Conservation (phyloP, 192 early-diverging fungal genomes). For the Entomortierella beljakovae region DNA sequence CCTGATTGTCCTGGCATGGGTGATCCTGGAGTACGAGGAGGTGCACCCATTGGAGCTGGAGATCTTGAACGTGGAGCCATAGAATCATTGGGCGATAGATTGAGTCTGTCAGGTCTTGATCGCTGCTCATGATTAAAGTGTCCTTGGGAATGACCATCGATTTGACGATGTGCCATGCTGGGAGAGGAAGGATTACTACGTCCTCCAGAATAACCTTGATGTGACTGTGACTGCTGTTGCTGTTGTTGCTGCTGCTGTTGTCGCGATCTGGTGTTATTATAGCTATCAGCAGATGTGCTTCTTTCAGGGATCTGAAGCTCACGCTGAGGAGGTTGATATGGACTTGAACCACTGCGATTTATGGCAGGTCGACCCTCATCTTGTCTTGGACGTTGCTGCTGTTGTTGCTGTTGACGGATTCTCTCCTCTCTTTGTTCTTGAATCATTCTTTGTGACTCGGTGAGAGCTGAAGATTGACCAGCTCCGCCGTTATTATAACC, state of each 20-base stretch:
- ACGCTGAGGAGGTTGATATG: background rate
- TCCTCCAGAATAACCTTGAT: background rate
- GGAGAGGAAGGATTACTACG: slow-evolving; percentile 33
- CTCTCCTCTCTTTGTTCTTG: slow-evolving; percentile 49
- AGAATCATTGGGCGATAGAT: slow-evolving; percentile 9
- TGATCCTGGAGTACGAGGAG: slow-evolving; percentile 16
- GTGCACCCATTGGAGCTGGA: slow-evolving; percentile 7
- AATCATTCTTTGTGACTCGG: slow-evolving; percentile 46
- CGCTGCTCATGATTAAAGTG: slow-evolving; percentile 25
- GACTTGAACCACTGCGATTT: background rate
- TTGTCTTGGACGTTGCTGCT: slow-evolving; percentile 15
- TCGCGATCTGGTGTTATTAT: slow-evolving; percentile 15
- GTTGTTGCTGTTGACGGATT: slow-evolving; percentile 35
- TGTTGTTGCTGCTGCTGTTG: slow-evolving; percentile 23
- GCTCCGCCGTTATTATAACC: no score
- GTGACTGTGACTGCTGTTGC: no score
- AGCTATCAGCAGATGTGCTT: slow-evolving; percentile 31
- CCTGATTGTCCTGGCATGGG: slow-evolving; percentile 13
- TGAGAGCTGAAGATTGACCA: slow-evolving; percentile 6
- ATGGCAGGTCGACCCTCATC: slow-evolving; percentile 24
- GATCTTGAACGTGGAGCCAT: slow-evolving; percentile 23
- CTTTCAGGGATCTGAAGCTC: slow-evolving; percentile 21
- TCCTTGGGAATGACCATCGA: slow-evolving; percentile 4
- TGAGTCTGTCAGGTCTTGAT: slow-evolving; percentile 20
- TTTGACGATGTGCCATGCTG: slow-evolving; percentile 21